Percentiles rank a stretch among this genome's conserved stretches.
Evolutionary conservation across 164 flowering plant species (phyloP).

Genomic region (Malania oleifera): DNA sequence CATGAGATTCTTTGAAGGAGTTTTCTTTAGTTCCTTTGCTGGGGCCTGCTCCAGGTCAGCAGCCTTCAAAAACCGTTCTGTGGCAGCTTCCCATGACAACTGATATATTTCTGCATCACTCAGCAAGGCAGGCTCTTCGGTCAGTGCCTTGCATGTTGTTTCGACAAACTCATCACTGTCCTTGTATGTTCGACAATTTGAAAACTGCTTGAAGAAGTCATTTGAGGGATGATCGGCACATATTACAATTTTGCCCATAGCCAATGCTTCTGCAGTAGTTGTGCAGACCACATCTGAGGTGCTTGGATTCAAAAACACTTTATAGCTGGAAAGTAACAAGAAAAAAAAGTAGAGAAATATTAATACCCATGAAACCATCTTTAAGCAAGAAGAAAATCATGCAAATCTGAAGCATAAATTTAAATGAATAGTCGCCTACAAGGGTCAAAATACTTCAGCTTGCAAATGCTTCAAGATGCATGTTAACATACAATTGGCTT

Average conservation of each 20-base stretch:
- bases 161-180: constrained; percentile 50
- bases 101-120: constrained; percentile 60
- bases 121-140: constrained; percentile 53
- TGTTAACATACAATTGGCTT: no score
- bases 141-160: constrained; percentile 44
- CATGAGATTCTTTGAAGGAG: constrained; percentile 35
- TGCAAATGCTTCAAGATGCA: no score
- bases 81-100: constrained; percentile 93
- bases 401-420: not conserved
- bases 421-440: not conserved
- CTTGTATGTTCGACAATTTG: constrained; percentile 59
- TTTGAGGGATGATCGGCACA: constrained; percentile 95
- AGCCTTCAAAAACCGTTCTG: constrained; percentile 60
- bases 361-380: not conserved
- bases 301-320: constrained; percentile 93
- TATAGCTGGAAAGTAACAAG: constrained; percentile 45
- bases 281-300: constrained; percentile 97
- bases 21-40: constrained; percentile 8
- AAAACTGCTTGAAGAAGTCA: constrained; percentile 90
- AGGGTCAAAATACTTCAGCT: no score
- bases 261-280: constrained; percentile 93
- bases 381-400: not conserved
- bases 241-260: constrained; percentile 87
- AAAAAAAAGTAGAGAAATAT: not conserved
- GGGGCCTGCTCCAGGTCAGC: constrained; percentile 40